Conservation (phyloP, 306 rosid genomes). For the Elaeagnus macrophylla region DNA sequence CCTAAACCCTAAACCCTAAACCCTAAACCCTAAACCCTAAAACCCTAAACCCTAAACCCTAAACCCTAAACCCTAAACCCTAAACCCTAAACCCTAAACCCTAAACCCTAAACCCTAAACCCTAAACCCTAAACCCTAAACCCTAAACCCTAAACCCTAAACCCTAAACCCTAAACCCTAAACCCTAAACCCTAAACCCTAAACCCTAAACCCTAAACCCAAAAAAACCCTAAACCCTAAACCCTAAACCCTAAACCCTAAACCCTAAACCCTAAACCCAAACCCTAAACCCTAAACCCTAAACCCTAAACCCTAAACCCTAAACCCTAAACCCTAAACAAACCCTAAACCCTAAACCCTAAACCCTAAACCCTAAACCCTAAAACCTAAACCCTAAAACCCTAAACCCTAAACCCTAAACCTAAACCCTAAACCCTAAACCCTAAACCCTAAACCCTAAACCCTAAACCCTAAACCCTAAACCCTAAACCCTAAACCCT, state of each 20-base stretch:
- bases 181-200: slow-evolving; percentile 10
- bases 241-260: slow-evolving; percentile 5
- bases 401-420: slow-evolving; percentile 8
- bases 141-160: background rate
- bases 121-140: slow-evolving; percentile 1
- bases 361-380: slow-evolving; percentile 18
- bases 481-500: slow-evolving; percentile 14
- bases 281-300: slow-evolving; percentile 11
- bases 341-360: slow-evolving; percentile 12
- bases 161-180: slow-evolving; percentile 3
- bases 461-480: slow-evolving; percentile 14
- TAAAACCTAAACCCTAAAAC: slow-evolving; percentile 16
- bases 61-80: background rate
- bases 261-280: slow-evolving; percentile 14
- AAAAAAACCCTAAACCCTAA: background rate
- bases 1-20: background rate
- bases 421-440: slow-evolving; percentile 13
- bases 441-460: slow-evolving; percentile 20
- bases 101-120: background rate
- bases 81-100: slow-evolving; percentile 1
- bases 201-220: slow-evolving; percentile 9
- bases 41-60: background rate
- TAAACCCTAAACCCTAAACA: slow-evolving; percentile 9
- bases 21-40: background rate
- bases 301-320: slow-evolving; percentile 12